Percentiles rank a stretch among this genome's conserved stretches.
Evolutionary conservation across 495 filamentous ascomycete species (phyloP).

Genomic region (Lichina pygmaea): DNA sequence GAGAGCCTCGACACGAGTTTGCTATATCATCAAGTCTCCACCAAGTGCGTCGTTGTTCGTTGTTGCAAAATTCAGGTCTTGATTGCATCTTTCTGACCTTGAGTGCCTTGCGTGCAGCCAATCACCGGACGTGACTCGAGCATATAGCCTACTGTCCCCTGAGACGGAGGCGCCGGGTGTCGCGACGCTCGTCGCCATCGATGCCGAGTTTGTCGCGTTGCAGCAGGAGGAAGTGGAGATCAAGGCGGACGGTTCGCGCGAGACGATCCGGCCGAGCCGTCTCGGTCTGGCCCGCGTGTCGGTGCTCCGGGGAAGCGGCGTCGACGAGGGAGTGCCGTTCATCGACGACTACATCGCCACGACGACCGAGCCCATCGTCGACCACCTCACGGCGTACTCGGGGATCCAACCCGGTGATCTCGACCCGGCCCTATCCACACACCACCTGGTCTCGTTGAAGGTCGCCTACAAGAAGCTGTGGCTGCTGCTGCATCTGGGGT

Average conservation of each 20-base stretch:
- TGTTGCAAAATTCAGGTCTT: too few species aligned
- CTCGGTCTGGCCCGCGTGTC: constrained; percentile 73
- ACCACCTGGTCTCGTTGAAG: constrained; percentile 68
- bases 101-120: background rate
- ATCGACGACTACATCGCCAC: constrained; percentile 94
- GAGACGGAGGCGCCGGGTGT: constrained; percentile 35
- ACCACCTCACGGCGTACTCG: constrained; percentile 82
- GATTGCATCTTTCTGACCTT: background rate
- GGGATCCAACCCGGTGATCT: constrained; percentile 71
- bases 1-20: constrained; percentile 51
- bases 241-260: constrained; percentile 64
- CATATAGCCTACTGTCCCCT: constrained; percentile 30
- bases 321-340: constrained; percentile 55
- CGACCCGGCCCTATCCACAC: constrained; percentile 39
- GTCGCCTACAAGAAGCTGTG: constrained; percentile 92
- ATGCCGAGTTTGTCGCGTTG: constrained; percentile 84
- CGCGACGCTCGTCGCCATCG: constrained; percentile 59
- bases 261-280: constrained; percentile 61
- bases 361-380: constrained; percentile 58
- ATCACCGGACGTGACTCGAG: constrained; percentile 10
- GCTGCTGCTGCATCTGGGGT: constrained; percentile 84
- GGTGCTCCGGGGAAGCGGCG: constrained; percentile 52
- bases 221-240: constrained; percentile 80
- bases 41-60: constrained; percentile 19
- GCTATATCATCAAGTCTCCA: constrained; percentile 44